Conservation (phyloP, 148 eudicot genomes). For the Rhododendron ovatum region DNA sequence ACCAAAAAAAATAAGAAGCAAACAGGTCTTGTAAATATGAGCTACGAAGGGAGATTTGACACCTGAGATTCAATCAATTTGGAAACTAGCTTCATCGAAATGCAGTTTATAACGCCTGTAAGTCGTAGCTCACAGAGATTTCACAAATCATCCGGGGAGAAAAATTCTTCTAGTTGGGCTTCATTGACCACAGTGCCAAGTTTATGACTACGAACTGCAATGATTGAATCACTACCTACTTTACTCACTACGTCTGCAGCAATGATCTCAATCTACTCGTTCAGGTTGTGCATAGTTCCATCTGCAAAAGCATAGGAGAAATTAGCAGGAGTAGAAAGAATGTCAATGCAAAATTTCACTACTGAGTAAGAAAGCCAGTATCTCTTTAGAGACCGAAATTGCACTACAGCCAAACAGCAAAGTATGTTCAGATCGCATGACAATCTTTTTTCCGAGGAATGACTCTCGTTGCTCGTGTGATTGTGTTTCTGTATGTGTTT, state of each 20-base stretch:
- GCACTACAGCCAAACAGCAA: background rate
- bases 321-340: background rate
- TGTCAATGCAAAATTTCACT: background rate
- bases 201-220: slow-evolving; percentile 32
- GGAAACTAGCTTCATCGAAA: background rate
- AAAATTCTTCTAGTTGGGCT: slow-evolving; percentile 60
- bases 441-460: background rate
- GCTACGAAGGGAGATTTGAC: background rate
- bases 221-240: slow-evolving; percentile 26
- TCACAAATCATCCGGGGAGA: slow-evolving; percentile 25
- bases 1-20: background rate
- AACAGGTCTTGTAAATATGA: background rate
- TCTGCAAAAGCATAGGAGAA: slow-evolving; percentile 31
- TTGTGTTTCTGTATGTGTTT: background rate
- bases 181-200: slow-evolving; percentile 66
- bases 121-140: background rate
- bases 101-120: background rate
- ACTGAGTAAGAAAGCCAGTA: background rate
- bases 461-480: background rate
- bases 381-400: background rate
- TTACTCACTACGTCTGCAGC: slow-evolving; percentile 33
- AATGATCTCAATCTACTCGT: slow-evolving; percentile 71
- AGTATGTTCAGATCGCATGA: background rate
- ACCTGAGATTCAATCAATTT: background rate
- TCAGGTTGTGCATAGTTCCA: slow-evolving; percentile 82